phyloP scores from a whole-genome alignment of 352 stramenopile genomes.

The Paralagenidium karlingii region DNA sequence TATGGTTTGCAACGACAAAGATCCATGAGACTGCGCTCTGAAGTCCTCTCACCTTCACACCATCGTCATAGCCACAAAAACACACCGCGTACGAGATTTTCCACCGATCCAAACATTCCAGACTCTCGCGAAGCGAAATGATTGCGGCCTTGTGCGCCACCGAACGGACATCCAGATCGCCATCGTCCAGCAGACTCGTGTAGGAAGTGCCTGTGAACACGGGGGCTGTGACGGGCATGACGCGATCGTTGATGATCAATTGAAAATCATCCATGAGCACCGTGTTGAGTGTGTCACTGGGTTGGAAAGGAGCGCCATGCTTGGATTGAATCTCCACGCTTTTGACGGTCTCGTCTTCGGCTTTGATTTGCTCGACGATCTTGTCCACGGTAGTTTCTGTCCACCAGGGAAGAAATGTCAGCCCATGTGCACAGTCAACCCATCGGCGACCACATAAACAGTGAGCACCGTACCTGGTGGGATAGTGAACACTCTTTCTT shows the following conservation, averaged over 20 bases:
- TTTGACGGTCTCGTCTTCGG: conserved; percentile 60
- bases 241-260: conserved; percentile 64
- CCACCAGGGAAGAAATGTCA: background rate
- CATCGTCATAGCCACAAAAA: background rate
- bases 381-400: conserved; percentile 62
- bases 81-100: conserved; percentile 52
- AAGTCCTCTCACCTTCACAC: background rate
- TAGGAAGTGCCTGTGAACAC: conserved; percentile 67
- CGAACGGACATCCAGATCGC: conserved; percentile 63
- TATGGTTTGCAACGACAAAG: conserved; percentile 5
- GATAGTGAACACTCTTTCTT: conserved; percentile 69
- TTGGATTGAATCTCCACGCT: conserved; percentile 49
- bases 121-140: conserved; percentile 54
- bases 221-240: conserved; percentile 51
- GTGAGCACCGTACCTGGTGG: conserved; percentile 32
- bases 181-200: conserved; percentile 52
- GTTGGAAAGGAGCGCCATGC: conserved; percentile 39
- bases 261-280: conserved; percentile 77
- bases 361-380: conserved; percentile 61
- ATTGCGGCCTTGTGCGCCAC: conserved; percentile 70
- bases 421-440: conserved; percentile 1
- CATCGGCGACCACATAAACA: conserved; percentile 1
- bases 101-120: conserved; percentile 66
- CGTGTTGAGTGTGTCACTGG: conserved; percentile 44
- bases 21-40: background rate